Conservation (phyloP, 192 early-diverging fungal species). For the Kappamyces sp. region DNA sequence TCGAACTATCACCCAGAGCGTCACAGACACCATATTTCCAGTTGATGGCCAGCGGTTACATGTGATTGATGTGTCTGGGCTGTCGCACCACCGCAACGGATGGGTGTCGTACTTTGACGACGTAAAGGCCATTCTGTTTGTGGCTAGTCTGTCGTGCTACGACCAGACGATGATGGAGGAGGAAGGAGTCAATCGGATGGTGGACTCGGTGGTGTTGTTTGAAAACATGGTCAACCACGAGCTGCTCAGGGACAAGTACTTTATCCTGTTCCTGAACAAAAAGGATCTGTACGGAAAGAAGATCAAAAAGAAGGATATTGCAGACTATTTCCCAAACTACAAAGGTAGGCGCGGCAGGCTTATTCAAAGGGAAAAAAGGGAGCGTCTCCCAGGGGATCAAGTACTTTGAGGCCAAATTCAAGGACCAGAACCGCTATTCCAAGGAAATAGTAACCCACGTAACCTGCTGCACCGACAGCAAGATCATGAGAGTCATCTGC, state of each 20-base stretch:
- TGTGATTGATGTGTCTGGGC: constrained; percentile 13
- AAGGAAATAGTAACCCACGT: neutral
- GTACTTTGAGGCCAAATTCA: constrained; percentile 12
- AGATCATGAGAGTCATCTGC: neutral
- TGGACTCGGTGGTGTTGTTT: constrained; percentile 16
- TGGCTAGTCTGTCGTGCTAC: constrained; percentile 10
- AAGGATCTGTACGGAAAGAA: constrained; percentile 22
- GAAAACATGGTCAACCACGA: constrained; percentile 13
- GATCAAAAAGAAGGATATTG: constrained; percentile 17
- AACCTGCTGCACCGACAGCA: constrained; percentile 13
- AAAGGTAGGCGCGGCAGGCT: constrained; percentile 10
- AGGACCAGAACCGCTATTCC: no score
- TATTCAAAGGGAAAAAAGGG: constrained; percentile 2
- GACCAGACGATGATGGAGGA: constrained; percentile 16
- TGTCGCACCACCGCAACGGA: constrained; percentile 5
- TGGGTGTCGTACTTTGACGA: constrained; percentile 18
- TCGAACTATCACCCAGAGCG: constrained; percentile 8
- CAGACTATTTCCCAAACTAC: constrained; percentile 24
- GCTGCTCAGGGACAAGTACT: neutral
- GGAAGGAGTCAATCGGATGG: constrained; percentile 23
- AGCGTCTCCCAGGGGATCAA: constrained; percentile 11
- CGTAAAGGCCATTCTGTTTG: constrained; percentile 17
- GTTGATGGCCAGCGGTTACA: neutral
- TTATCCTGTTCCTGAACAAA: constrained; percentile 29
- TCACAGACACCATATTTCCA: neutral